Percentiles rank a stretch among this genome's conserved stretches.
Conservation (phyloP, 2,329 filamentous ascomycete species). For the Thermomyces lanuginosus region DNA sequence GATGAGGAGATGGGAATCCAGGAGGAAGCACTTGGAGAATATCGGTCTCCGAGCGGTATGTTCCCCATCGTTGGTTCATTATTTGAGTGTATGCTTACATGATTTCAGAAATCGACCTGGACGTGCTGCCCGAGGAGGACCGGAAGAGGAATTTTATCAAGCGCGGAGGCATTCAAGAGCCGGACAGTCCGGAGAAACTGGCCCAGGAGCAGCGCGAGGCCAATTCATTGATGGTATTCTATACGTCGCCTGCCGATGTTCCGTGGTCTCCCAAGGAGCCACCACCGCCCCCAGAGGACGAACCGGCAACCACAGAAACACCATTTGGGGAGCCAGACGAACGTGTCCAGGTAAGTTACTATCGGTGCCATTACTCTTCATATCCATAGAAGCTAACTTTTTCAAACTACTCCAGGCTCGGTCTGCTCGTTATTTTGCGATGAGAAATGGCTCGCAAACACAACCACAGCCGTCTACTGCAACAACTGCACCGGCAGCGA, state of each 20-base stretch:
- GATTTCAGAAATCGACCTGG: conserved; percentile 24
- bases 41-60: conserved; percentile 19
- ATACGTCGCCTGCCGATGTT: conserved; percentile 30
- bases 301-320: conserved; percentile 18
- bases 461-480: conserved; percentile 9
- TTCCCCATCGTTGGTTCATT: conserved; percentile 4
- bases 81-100: not conserved
- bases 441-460: conserved; percentile 17
- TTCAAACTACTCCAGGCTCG: conserved; percentile 15
- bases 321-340: conserved; percentile 30
- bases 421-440: conserved; percentile 26
- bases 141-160: conserved; percentile 25
- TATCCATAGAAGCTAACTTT: conserved; percentile 5
- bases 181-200: conserved; percentile 25
- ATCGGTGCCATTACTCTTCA: not conserved
- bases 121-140: conserved; percentile 18
- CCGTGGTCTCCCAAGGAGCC: conserved; percentile 33
- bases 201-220: conserved; percentile 32
- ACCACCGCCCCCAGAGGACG: conserved; percentile 21
- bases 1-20: conserved; percentile 38
- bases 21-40: conserved; percentile 25
- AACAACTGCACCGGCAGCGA: conserved; percentile 6
- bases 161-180: conserved; percentile 24
- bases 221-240: conserved; percentile 33
- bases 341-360: conserved; percentile 21